Percentiles rank a stretch among this genome's conserved stretches.
Conservation (phyloP, 805 yeast species). For the Sugiyamaella smithiae region DNA sequence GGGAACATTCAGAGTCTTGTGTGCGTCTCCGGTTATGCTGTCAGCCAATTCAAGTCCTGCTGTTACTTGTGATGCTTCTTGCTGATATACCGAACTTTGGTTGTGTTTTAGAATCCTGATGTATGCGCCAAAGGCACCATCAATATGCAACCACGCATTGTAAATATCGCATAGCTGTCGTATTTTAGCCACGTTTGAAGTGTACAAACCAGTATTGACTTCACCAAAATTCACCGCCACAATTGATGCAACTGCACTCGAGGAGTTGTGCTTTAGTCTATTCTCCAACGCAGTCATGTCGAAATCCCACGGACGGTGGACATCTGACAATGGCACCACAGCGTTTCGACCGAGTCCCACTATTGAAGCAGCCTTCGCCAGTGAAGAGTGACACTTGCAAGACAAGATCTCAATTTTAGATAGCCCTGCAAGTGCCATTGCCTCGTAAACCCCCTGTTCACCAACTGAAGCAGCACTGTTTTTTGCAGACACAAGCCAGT, state of each 20-base stretch:
- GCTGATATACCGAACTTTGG: constrained; percentile 7
- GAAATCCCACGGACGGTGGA: constrained; percentile 21
- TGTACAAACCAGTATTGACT: constrained; percentile 27
- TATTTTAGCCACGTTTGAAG: constrained; percentile 14
- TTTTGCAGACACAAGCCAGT: constrained; percentile 11
- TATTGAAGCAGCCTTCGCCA: constrained; percentile 24
- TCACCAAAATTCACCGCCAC: constrained; percentile 25
- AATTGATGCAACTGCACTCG: constrained; percentile 12
- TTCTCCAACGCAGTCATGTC: constrained; percentile 18
- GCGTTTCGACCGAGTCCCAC: constrained; percentile 24
- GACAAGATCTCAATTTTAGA: constrained; percentile 17
- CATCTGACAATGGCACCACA: constrained; percentile 10
- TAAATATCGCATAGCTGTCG: constrained; percentile 22
- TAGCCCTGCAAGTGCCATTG: constrained; percentile 17
- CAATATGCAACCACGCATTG: constrained; percentile 28
- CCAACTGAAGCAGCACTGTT: constrained; percentile 6
- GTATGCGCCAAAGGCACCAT: constrained; percentile 28
- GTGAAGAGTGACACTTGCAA: constrained; percentile 22
- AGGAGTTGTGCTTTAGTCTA: constrained; percentile 1
- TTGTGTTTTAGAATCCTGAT: constrained; percentile 13
- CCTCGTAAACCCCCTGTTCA: constrained; percentile 21
- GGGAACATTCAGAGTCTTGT: constrained; percentile 28
- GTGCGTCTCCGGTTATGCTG: constrained; percentile 26
- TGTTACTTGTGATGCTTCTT: constrained; percentile 13
- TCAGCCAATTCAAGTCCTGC: constrained; percentile 26